Base-by-base conservation (phyloP, 495 filamentous ascomycete genomes). In the Penicillium flavigenum region DNA sequence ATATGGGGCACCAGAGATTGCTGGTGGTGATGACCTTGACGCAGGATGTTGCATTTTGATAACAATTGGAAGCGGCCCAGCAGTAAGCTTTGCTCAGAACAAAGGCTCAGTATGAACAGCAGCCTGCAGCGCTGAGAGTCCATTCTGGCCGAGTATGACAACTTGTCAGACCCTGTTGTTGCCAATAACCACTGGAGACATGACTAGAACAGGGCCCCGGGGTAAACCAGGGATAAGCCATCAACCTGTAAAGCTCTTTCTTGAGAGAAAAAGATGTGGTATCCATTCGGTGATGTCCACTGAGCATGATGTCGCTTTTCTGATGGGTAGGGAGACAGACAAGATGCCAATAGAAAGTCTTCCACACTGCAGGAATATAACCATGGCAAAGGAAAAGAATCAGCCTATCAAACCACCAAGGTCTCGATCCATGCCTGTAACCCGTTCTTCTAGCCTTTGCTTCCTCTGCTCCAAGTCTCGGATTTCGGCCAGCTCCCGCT, bases 371-470 rank as follows among this genome's bases (percentile, higher is more conserved):
- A 17, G 14, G 22, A 20, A 29, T 5, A 27, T 17, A 14, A 20
- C 10, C 32, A 27, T n/a, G 34, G 44, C 5, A 20, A 17, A 39
- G 27, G 16, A n/a, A 14, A 29, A 55, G 11, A 10, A 44, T 81
- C 74, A 84, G 49, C 81, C 65, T 47, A 79, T 56, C 27, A 93
- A 62, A 1, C 85, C 86, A 6, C 83, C 85, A 19, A 96, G 71
- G 68, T 96, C 90, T 59, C 80, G 83, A 59, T 92, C 90, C 80
- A 96, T 88, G 3, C 83, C 85, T 50, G 75, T 83, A 24, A 97
- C 81, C 48, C 90, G 82, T 41, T 84, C 83, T 72, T 96, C 91
- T 22, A 97, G 62, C 43, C 78, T 79, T 47, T 74, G 81, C 73
- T 92, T 96, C 72, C 82, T 92, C 71, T 75, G 73, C 63, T 96